These are phyloP conservation scores for Chrysoporthe austroafricana DNA, from an alignment of 2,329 filamentous ascomycete genomes.

Conservation along the genomic window DNA sequence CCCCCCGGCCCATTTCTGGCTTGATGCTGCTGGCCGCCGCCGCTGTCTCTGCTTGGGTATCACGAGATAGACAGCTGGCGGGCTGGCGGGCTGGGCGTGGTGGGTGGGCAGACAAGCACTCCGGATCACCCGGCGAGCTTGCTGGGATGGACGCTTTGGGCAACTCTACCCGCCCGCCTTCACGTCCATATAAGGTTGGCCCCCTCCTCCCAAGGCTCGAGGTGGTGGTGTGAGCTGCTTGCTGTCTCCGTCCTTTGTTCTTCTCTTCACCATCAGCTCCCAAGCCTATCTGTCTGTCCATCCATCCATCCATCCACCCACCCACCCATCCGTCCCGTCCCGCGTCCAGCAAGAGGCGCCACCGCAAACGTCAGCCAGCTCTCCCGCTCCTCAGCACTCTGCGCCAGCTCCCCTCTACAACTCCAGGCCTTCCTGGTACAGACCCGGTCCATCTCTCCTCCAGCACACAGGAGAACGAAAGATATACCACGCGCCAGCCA, in stretches of 20 bases:
- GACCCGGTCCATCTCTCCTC: not conserved
- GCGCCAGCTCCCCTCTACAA: not conserved
- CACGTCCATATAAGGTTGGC: constrained; percentile 22
- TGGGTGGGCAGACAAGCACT: not conserved
- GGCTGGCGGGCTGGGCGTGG: too few species aligned
- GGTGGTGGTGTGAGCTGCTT: not conserved
- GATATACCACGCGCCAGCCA: not conserved
- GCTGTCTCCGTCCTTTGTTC: not conserved
- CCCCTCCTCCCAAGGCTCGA: constrained; percentile 5
- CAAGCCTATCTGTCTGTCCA: not conserved
- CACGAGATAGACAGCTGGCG: constrained; percentile 1
- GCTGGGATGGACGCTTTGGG: constrained; percentile 15
- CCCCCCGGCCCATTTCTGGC: not conserved
- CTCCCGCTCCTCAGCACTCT: not conserved
- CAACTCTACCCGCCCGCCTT: constrained; percentile 13
- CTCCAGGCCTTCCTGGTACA: not conserved
- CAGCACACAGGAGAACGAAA: not conserved
- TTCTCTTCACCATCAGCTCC: constrained; percentile 2
- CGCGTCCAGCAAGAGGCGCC: constrained; percentile 5
- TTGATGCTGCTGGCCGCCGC: not conserved
- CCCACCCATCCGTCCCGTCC: not conserved
- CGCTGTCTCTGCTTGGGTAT: not conserved
- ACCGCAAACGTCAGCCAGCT: constrained; percentile 2
- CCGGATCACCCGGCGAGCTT: constrained; percentile 3
- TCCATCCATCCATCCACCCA: not conserved